Evolutionary conservation across 2,329 filamentous ascomycete genomes (phyloP).

Genomic region (Epichloe sylvatica): DNA sequence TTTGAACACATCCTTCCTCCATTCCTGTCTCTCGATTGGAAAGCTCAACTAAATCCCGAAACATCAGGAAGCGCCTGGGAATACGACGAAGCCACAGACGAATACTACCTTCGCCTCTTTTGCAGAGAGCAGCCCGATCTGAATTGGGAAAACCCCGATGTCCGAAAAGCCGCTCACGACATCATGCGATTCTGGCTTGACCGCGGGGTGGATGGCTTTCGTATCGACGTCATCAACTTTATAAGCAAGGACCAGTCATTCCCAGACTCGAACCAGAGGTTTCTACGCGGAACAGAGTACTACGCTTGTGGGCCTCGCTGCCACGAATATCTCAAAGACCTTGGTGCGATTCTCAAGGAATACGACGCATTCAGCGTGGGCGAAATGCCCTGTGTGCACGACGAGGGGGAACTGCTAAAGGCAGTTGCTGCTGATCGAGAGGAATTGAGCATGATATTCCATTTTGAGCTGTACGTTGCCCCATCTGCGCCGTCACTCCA

Average conservation of each 20-base stretch:
- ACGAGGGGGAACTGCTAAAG: slow-evolving; percentile 28
- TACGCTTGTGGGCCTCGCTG: slow-evolving; percentile 40
- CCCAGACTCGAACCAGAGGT: slow-evolving; percentile 29
- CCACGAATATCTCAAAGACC: slow-evolving; percentile 32
- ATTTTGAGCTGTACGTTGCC: slow-evolving; percentile 46
- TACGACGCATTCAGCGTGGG: slow-evolving; percentile 39
- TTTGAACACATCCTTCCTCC: neutral
- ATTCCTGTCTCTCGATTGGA: neutral
- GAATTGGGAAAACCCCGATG: slow-evolving; percentile 59
- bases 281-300: slow-evolving; percentile 24
- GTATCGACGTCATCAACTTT: slow-evolving; percentile 55
- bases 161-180: slow-evolving; percentile 51
- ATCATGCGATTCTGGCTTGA: slow-evolving; percentile 63
- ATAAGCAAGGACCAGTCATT: slow-evolving; percentile 47
- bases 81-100: slow-evolving; percentile 33
- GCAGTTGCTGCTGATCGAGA: slow-evolving; percentile 40
- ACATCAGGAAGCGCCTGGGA: slow-evolving; percentile 27
- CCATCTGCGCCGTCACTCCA: neutral
- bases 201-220: slow-evolving; percentile 51
- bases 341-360: slow-evolving; percentile 29
- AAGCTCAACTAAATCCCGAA: too few species aligned
- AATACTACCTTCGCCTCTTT: slow-evolving; percentile 55
- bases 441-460: slow-evolving; percentile 60
- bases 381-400: slow-evolving; percentile 34
- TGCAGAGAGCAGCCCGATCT: slow-evolving; percentile 59